Evolutionary conservation across 352 stramenopile genomes (phyloP), one percentile per base, ranked within the genome.

Genomic region (Pythium sp.): DNA sequence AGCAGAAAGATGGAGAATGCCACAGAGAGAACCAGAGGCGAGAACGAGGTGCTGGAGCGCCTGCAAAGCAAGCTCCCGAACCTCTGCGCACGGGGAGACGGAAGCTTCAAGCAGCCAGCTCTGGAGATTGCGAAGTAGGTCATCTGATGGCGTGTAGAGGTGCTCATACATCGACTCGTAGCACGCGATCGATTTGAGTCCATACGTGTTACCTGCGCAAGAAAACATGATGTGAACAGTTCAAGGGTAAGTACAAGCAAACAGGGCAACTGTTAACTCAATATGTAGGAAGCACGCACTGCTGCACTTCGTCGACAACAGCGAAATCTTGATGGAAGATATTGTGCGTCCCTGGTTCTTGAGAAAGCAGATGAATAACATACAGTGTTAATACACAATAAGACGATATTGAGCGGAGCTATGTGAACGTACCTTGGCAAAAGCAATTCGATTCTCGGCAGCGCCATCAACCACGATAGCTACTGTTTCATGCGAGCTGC

Each of bases 1-100:
- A 1, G 76, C 81, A n/a, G 84, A 81, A 7, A 96, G 53, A 26
- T 92, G 81, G 22, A 96, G 36, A 7, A 96, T 69, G 6, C 84
- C 84, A 62, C 87, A 95, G 11, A 96, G 72, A 4, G 89, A 96
- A 14, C 89, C 89, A 12, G 84, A 94, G 32, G 85, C 82, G 7
- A 96, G 77, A 22, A 80, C 73, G 28, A 96, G 36, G 24, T 75
- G 80, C 53, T 93, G 74, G 1, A 94, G 70, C 18, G 80, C 84
- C 60, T 84, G 58, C 8, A 94, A 65, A 0, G 87, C 81, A 3
- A 90, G 74, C 60, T 93, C 82, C 36, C 89, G 82, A 8, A 94
- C 71, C 28, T 80, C 70, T 36, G 70, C 51, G 1, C 72, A 71
- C 3, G 71, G 46, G 11, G 86, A 94, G 6, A 84, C 63, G 6